A percentile compares a stretch with the other conserved stretches of the same genome.
phyloP scores from a whole-genome alignment of 2,329 filamentous ascomycete species.

The Cladophialophora chaetospira region DNA sequence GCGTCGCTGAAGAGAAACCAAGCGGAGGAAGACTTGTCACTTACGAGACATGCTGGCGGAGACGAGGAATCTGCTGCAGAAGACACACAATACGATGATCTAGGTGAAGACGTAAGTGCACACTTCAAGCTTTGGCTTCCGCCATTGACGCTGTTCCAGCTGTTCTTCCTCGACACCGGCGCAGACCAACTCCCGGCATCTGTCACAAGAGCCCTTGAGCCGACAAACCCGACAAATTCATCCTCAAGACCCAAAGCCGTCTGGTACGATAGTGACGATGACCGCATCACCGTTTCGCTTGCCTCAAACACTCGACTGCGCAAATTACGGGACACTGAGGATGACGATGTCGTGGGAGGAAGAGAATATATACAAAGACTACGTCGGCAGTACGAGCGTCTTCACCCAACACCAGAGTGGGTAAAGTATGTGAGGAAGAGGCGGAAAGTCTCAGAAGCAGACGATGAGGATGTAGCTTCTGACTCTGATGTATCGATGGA shows the following conservation, averaged over 20 bases:
- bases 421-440: conserved; percentile 42
- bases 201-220: conserved; percentile 41
- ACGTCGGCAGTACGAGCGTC: conserved; percentile 70
- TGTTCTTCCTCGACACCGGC: conserved; percentile 81
- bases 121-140: conserved; percentile 5
- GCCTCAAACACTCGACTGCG: conserved; percentile 73
- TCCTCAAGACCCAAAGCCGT: conserved; percentile 51
- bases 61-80: conserved; percentile 39
- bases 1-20: conserved; percentile 67
- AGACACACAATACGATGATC: conserved; percentile 49
- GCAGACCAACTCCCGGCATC: conserved; percentile 43
- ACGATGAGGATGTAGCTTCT: conserved; percentile 54
- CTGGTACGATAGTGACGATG: conserved; percentile 97
- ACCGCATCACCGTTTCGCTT: conserved; percentile 80
- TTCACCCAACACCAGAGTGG: conserved; percentile 66
- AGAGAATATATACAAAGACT: conserved; percentile 81
- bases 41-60: conserved; percentile 36
- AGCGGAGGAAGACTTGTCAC: conserved; percentile 43
- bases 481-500: conserved; percentile 51
- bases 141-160: conserved; percentile 40
- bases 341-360: conserved; percentile 83
- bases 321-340: conserved; percentile 78
- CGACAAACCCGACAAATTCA: conserved; percentile 37
- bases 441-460: conserved; percentile 30
- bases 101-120: conserved; percentile 65